These are phyloP conservation scores for Claviceps sp. DNA, from an alignment of 2,329 filamentous ascomycete species.

Conservation along the genomic window DNA sequence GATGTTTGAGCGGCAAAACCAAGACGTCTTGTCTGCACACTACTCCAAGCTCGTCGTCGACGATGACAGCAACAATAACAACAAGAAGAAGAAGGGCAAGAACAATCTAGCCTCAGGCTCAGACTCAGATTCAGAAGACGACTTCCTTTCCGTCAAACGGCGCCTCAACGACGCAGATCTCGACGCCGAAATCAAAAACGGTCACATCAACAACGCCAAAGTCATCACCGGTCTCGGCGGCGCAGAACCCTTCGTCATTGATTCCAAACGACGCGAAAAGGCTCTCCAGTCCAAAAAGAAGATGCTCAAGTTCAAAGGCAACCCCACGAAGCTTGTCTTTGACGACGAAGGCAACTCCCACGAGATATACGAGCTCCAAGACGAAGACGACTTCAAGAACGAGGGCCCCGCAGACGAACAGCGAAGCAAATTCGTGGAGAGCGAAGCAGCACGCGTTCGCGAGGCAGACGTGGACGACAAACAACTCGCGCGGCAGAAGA, in stretches of 20 bases:
- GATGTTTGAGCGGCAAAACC: conserved; percentile 96
- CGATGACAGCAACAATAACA: conserved; percentile 42
- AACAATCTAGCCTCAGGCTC: conserved; percentile 43
- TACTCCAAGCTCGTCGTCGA: conserved; percentile 71
- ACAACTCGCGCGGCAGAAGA: conserved; percentile 63
- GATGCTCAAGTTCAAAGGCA: conserved; percentile 78
- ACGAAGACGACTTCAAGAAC: conserved; percentile 66
- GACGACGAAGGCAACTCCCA: conserved; percentile 84
- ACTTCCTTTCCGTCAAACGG: conserved; percentile 83
- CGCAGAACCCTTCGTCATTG: conserved; percentile 65
- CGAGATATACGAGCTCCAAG: conserved; percentile 75
- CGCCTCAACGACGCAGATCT: conserved; percentile 62
- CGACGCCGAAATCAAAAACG: conserved; percentile 34
- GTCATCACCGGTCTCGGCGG: conserved; percentile 55
- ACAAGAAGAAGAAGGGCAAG: conserved; percentile 11
- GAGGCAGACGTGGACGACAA: conserved; percentile 76
- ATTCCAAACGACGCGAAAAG: conserved; percentile 92
- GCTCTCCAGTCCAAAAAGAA: conserved; percentile 92
- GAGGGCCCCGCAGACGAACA: conserved; percentile 66
- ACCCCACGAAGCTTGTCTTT: conserved; percentile 73
- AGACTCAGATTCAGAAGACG: conserved; percentile 25
- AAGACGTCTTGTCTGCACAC: conserved; percentile 88
- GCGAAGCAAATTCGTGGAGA: conserved; percentile 62
- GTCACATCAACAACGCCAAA: conserved; percentile 33
- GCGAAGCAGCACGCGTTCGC: conserved; percentile 57